A percentile compares a stretch with the other conserved stretches of the same genome.
Evolutionary conservation across 257 asterid genomes (phyloP).

Genomic region (Fraxinus quadrangulata): DNA sequence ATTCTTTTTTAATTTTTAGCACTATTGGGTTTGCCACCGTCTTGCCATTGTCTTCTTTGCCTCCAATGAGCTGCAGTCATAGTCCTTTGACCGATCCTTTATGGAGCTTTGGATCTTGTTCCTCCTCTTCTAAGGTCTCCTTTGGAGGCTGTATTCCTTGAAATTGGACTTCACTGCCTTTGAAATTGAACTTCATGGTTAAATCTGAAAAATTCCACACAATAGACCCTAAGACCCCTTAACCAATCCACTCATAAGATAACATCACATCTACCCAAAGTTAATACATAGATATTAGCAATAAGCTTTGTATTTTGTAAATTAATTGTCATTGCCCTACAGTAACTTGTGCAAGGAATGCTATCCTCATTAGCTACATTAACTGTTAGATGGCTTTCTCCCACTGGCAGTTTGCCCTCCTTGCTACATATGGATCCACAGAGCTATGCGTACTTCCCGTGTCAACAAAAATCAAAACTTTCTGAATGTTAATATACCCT

Average conservation of each 20-base stretch:
- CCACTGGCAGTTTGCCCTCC: not conserved
- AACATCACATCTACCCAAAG: not conserved
- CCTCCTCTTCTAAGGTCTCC: not conserved
- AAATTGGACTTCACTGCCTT: not conserved
- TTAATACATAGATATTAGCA: not conserved
- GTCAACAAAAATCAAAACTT: not conserved
- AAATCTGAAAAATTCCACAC: not conserved
- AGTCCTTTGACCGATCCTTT: not conserved
- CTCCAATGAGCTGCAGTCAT: not conserved
- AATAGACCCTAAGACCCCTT: not conserved
- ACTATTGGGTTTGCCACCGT: not conserved
- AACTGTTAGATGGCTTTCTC: not conserved
- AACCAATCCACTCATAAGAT: conserved; percentile 7
- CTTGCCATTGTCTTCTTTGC: not conserved
- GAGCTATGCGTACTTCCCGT: not conserved
- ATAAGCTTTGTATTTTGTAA: not conserved
- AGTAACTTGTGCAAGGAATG: not conserved
- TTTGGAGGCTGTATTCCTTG: not conserved
- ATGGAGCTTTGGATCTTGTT: not conserved
- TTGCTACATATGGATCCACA: not conserved
- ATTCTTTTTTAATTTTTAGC: not conserved
- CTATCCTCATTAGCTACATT: conserved; percentile 4
- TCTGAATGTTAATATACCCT: not conserved
- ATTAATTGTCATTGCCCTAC: not conserved
- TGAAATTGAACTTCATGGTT: not conserved